Conservation (phyloP, 1,284 basidiomycete genomes). For the Trametes versicolor region DNA sequence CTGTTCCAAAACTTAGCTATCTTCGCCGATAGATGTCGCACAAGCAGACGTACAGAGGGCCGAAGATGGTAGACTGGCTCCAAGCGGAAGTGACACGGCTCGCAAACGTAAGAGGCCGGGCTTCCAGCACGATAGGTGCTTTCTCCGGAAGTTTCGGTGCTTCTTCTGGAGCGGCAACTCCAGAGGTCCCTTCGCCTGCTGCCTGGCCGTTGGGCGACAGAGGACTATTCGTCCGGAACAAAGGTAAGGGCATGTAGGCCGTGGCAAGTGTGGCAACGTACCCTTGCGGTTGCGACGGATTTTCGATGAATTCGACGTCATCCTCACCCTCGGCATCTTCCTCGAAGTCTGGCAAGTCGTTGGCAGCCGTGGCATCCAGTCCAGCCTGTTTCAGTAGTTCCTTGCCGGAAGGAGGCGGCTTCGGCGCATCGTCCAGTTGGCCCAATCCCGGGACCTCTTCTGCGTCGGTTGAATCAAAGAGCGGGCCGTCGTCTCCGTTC, state of each 20-base stretch:
- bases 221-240: neutral
- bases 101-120: conserved; percentile 29
- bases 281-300: neutral
- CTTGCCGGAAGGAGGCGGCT: conserved; percentile 47
- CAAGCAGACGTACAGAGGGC: conserved; percentile 44
- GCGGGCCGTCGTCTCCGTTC: neutral
- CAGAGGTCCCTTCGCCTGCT: neutral
- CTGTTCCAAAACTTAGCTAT: neutral
- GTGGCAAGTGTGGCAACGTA: neutral
- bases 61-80: conserved; percentile 47
- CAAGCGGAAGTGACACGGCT: conserved; percentile 30
- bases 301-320: conserved; percentile 22
- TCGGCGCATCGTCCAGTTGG: neutral
- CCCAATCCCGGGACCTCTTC: conserved; percentile 19
- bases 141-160: neutral
- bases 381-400: conserved; percentile 61
- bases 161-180: neutral
- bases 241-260: neutral
- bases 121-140: conserved; percentile 23
- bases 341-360: conserved; percentile 63
- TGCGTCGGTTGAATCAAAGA: neutral
- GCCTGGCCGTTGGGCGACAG: neutral
- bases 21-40: neutral
- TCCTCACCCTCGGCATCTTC: conserved; percentile 49
- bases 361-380: conserved; percentile 46